Conservation (phyloP, 192 early-diverging fungal species). For the Backusella australiensis region DNA sequence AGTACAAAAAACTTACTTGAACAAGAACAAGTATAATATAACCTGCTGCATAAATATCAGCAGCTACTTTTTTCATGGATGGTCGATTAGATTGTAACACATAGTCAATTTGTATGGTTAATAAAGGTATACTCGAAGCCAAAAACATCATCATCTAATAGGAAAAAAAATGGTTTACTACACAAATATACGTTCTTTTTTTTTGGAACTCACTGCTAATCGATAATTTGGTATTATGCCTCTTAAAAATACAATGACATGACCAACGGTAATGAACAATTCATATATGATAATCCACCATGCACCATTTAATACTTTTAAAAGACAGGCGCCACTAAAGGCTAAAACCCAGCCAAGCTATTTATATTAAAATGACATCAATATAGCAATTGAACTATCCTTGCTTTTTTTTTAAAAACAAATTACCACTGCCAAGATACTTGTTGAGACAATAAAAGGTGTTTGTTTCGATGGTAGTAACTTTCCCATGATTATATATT, state of each 20-base stretch:
- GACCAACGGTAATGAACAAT: slow-evolving; percentile 1
- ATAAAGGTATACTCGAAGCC: slow-evolving; percentile 22
- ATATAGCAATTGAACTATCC: neutral
- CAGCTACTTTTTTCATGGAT: neutral
- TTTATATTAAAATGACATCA: neutral
- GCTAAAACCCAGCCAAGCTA: slow-evolving; percentile 11
- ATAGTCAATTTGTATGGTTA: slow-evolving; percentile 27
- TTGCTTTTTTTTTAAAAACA: neutral
- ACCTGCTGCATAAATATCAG: slow-evolving; percentile 12
- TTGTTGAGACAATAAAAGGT: neutral
- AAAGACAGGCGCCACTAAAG: slow-evolving; percentile 12
- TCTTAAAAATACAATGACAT: slow-evolving; percentile 1
- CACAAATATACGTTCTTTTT: neutral
- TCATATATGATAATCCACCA: slow-evolving; percentile 29
- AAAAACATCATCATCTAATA: slow-evolving; percentile 19
- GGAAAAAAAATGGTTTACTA: neutral
- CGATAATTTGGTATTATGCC: slow-evolving; percentile 10
- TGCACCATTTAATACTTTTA: slow-evolving; percentile 22
- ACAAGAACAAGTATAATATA: slow-evolving; percentile 15
- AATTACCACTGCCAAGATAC: neutral
- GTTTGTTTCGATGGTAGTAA: neutral
- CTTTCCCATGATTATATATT: neutral
- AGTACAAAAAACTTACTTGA: neutral
- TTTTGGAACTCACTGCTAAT: slow-evolving; percentile 15
- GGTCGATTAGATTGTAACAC: slow-evolving; percentile 12